These are phyloP conservation scores for Cenococcum geophilum DNA, from an alignment of 495 filamentous ascomycete genomes.

Conservation along the genomic window DNA sequence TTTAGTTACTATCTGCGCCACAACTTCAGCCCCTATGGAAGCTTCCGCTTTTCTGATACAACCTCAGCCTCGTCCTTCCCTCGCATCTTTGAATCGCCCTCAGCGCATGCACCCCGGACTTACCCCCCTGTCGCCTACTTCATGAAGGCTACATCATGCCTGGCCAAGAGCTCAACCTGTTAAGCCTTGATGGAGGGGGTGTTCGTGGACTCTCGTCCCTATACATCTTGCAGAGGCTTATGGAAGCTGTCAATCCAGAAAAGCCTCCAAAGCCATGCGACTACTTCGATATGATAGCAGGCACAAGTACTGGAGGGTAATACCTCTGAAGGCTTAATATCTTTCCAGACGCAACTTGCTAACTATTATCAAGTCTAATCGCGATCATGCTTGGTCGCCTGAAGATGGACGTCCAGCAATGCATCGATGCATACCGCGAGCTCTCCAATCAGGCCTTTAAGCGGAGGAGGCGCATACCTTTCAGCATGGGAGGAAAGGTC, in stretches of 20 bases:
- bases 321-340: constrained; percentile 3
- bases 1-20: too few species aligned
- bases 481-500: not conserved
- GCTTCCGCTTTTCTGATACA: too few species aligned
- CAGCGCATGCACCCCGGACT: too few species aligned
- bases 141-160: not conserved
- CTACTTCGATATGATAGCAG: constrained; percentile 23
- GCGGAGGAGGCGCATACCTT: not conserved
- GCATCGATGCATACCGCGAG: constrained; percentile 10
- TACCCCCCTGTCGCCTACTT: too few species aligned
- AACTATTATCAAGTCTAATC: constrained; percentile 10
- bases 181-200: constrained; percentile 21
- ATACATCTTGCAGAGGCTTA: constrained; percentile 15
- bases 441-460: constrained; percentile 4
- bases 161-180: not conserved
- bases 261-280: constrained; percentile 24
- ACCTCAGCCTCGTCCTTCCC: too few species aligned
- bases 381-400: constrained; percentile 22
- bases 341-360: not conserved
- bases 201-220: constrained; percentile 22
- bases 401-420: constrained; percentile 10
- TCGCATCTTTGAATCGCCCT: too few species aligned
- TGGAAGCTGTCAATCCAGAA: constrained; percentile 8
- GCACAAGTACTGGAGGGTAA: constrained; percentile 20
- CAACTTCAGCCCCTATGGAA: too few species aligned